Evolutionary conservation across 495 filamentous ascomycete genomes (phyloP).

Genomic region (Acidomyces sp.): DNA sequence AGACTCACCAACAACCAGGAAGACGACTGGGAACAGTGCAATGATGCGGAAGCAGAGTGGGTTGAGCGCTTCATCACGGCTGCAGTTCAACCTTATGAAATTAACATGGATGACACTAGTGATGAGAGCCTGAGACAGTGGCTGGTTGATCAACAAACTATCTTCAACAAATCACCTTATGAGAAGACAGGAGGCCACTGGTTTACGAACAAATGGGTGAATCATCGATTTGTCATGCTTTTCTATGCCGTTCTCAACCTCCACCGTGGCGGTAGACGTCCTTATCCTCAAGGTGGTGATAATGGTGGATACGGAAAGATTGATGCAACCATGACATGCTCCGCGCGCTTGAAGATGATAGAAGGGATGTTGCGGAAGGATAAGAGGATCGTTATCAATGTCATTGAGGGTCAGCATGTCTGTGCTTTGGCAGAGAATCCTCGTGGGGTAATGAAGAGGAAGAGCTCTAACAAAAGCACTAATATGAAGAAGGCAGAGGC

Average conservation of each 20-base stretch:
- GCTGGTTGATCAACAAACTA: not conserved
- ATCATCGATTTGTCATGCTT: conserved; percentile 2
- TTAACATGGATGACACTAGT: not conserved
- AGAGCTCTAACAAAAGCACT: conserved; percentile 7
- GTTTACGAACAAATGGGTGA: conserved; percentile 5
- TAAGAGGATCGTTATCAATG: conserved; percentile 9
- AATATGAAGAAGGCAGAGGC: conserved; percentile 14
- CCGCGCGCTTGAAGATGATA: not conserved
- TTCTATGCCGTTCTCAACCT: conserved; percentile 2
- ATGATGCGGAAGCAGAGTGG: not conserved
- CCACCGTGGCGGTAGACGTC: conserved; percentile 2
- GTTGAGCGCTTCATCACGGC: conserved; percentile 3
- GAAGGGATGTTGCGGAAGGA: not conserved
- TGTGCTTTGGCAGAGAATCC: conserved; percentile 8
- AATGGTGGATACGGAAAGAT: conserved; percentile 8
- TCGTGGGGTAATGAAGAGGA: not conserved
- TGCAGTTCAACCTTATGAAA: not conserved
- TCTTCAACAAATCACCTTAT: conserved; percentile 5
- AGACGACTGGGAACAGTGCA: not conserved
- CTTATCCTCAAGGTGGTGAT: conserved; percentile 4
- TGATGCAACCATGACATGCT: not conserved
- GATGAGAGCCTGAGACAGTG: not conserved
- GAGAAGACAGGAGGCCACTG: not conserved
- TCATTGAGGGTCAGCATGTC: conserved; percentile 11
- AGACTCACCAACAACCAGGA: not conserved